Conservation (phyloP, 148 eudicot genomes). For the Diospyros kaki region DNA sequence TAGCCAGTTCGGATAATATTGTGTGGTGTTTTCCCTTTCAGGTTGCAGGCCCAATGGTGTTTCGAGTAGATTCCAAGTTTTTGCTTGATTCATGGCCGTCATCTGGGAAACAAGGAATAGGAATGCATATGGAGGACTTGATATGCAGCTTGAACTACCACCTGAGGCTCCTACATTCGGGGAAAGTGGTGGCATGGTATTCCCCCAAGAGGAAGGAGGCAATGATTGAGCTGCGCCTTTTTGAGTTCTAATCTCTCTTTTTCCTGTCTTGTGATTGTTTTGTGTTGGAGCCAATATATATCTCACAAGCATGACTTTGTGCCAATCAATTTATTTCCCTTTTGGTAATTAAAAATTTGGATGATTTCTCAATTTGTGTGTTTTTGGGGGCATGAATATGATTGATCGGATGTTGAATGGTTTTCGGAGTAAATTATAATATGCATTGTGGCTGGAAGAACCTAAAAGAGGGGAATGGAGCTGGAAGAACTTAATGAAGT, state of each 20-base stretch:
- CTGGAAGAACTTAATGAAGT: too few relatives aligned
- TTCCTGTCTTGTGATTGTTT: background rate
- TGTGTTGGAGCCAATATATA: too few relatives aligned
- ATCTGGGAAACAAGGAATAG: conserved; percentile 32
- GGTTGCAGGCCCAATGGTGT: conserved; percentile 75
- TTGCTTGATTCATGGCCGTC: conserved; percentile 23
- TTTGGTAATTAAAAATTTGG: too few relatives aligned
- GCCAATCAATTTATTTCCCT: too few relatives aligned
- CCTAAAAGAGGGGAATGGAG: too few relatives aligned
- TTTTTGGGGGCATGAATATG: too few relatives aligned
- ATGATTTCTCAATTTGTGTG: too few relatives aligned
- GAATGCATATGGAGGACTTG: conserved; percentile 54
- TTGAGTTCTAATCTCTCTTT: conserved; percentile 44
- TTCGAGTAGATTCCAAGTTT: conserved; percentile 63
- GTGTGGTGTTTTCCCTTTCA: conserved; percentile 17
- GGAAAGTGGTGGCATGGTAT: conserved; percentile 87
- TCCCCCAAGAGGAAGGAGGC: conserved; percentile 78
- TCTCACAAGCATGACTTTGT: too few relatives aligned
- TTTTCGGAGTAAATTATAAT: too few relatives aligned
- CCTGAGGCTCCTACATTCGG: conserved; percentile 47
- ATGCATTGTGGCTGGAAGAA: too few relatives aligned
- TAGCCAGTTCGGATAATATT: too few relatives aligned
- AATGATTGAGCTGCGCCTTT: conserved; percentile 71
- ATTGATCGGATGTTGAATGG: too few relatives aligned
- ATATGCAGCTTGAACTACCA: conserved; percentile 73